phyloP scores from a whole-genome alignment of 805 yeast species.

The Jamesozyma hellenica region DNA sequence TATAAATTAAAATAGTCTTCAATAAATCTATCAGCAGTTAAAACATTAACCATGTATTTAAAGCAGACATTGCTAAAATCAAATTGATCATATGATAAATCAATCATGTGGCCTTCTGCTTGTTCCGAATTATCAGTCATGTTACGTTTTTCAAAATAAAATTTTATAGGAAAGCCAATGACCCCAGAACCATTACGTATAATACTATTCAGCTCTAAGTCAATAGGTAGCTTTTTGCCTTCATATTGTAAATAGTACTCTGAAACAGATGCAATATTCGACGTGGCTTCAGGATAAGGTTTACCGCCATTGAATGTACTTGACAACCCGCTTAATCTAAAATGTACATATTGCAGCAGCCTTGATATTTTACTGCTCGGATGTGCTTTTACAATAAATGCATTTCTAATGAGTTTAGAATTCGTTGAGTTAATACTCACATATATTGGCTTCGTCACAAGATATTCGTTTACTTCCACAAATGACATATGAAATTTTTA shows the following conservation, averaged over 20 bases:
- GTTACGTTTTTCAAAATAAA: neutral
- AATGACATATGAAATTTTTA: neutral
- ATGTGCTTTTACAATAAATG: slow-evolving; percentile 18
- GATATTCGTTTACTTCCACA: neutral
- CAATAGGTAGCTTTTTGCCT: neutral
- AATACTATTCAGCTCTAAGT: neutral
- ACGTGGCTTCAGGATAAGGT: neutral
- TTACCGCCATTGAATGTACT: neutral
- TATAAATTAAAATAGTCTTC: neutral
- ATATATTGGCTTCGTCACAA: slow-evolving; percentile 10
- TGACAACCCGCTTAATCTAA: neutral
- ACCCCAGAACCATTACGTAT: neutral
- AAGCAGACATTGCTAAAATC: neutral
- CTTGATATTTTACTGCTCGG: slow-evolving; percentile 17
- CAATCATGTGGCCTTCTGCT: no score
- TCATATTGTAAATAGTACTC: neutral
- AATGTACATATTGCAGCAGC: slow-evolving; percentile 23
- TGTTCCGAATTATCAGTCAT: no score
- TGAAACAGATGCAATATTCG: neutral
- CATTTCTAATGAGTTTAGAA: slow-evolving; percentile 6
- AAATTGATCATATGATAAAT: no score
- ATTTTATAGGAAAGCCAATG: neutral
- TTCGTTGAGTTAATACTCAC: slow-evolving; percentile 18
- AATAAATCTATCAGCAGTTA: neutral
- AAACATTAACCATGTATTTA: neutral